Conservation (phyloP, 2,329 filamentous ascomycete genomes). For the Chaetoscypha palmicola region DNA sequence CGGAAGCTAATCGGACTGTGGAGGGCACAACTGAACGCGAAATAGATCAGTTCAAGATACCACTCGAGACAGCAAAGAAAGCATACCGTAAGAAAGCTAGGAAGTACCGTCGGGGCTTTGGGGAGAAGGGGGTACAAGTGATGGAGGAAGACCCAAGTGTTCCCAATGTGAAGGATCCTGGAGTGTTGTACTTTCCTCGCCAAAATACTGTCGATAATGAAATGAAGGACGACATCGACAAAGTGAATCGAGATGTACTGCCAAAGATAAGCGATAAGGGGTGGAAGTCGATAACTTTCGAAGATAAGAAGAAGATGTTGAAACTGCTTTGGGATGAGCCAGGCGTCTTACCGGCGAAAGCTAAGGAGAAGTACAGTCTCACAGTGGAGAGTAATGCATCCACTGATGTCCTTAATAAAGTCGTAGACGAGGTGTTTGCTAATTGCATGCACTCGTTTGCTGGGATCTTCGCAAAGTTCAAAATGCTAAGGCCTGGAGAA, state of each 20-base stretch:
- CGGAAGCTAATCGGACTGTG: neutral
- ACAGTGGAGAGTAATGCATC: neutral
- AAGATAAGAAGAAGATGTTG: neutral
- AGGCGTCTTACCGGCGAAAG: neutral
- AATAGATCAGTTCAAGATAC: neutral
- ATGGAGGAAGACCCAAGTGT: slow-evolving; percentile 1
- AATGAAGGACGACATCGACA: neutral
- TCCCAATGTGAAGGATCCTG: neutral
- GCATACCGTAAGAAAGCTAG: neutral
- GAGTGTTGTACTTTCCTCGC: slow-evolving; percentile 3
- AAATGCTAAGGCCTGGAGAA: neutral
- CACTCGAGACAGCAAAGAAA: neutral
- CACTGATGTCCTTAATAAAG: neutral
- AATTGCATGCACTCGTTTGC: neutral
- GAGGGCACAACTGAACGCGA: neutral
- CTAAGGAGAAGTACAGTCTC: neutral
- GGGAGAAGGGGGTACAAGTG: slow-evolving; percentile 1
- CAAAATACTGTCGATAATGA: neutral
- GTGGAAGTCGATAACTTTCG: neutral
- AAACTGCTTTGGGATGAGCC: neutral
- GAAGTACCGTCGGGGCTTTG: neutral
- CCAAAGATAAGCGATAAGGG: neutral
- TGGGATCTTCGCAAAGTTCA: neutral
- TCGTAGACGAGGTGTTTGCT: too few relatives aligned
- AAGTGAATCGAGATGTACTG: neutral